These are phyloP conservation scores for Hirschioporus abietinus DNA, from an alignment of 768 basidiomycete species.

Conservation along the genomic window DNA sequence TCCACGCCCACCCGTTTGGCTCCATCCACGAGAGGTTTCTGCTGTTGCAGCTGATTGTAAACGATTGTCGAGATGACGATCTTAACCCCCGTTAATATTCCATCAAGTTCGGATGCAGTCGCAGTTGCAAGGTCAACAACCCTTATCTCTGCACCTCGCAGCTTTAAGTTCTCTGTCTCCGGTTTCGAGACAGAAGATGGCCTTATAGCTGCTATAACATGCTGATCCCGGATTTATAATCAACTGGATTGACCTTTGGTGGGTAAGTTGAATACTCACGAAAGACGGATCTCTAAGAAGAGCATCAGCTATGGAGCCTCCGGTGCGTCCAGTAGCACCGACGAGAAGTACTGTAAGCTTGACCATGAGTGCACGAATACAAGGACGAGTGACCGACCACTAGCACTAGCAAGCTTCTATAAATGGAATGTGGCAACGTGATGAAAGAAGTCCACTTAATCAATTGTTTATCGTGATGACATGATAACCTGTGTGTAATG, in stretches of 20 bases:
- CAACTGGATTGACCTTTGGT: neutral
- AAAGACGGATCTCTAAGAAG: neutral
- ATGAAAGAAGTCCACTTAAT: too few relatives aligned
- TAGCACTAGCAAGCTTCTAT: too few relatives aligned
- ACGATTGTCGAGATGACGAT: slow-evolving; percentile 14
- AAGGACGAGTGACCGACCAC: too few relatives aligned
- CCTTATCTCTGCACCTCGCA: slow-evolving; percentile 17
- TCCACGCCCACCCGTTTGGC: slow-evolving; percentile 20
- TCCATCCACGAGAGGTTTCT: slow-evolving; percentile 16
- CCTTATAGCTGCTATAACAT: slow-evolving; percentile 13
- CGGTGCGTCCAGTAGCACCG: neutral
- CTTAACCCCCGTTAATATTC: slow-evolving; percentile 14
- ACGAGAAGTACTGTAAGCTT: neutral
- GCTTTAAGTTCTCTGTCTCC: slow-evolving; percentile 10
- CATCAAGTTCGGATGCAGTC: slow-evolving; percentile 13
- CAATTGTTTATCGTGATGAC: too few relatives aligned
- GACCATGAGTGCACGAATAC: neutral
- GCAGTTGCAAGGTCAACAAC: slow-evolving; percentile 13
- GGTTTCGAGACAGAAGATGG: slow-evolving; percentile 17
- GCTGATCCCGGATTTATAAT: slow-evolving; percentile 5
- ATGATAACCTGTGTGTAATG: too few relatives aligned
- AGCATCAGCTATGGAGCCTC: neutral
- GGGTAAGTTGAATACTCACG: neutral
- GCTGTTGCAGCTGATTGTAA: slow-evolving; percentile 7
- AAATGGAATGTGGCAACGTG: too few relatives aligned